Base-by-base conservation (phyloP, 805 yeast species). In the Candida arabinofermentans region DNA sequence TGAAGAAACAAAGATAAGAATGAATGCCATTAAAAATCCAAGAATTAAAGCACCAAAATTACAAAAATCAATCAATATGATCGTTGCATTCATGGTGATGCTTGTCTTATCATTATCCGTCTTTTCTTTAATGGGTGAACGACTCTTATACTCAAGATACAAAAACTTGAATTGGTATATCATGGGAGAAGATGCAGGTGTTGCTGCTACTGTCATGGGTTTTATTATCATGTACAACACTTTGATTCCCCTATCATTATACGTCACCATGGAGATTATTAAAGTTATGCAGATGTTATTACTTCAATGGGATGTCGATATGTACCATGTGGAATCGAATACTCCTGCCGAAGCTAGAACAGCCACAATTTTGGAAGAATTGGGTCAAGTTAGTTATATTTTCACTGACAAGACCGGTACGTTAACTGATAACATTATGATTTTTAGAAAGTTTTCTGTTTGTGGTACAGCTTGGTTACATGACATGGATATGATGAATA, bases 361-460 rank as follows among this genome's bases (percentile, higher is more conserved):
- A 0, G 96, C 98, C 0, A 86, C 97, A 0, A 88, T 93, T 50
- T 74, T 93, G 49, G 99, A 93, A 60, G 99, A 93, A 64, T 69
- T 93, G 53, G 99, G 99, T 2, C 99, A 93, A 60, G 97, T 95
- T 1, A 83, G 96, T 37, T 90, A 91, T 58, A 75, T 93, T 3
- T 93, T 93, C 61, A 86, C 96, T 46, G 99, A 93, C 64, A 93
- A 93, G 62, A 93, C 99, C 0, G 99, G 99, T 8, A 93, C 99
- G 0, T 72, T 93, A 46, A 93, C 99, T 0, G 98, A 93, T 54
- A 93, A 93, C 59, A 67, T 82, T 53, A 93, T 93, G 99, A 67
- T 91, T 22, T 93, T 93, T 61, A 73, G 96, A 35, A 90, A 90
- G 57, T 76, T 91, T 51, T 79, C 95, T 8, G 82, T 93, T 5